Evolutionary conservation across 2,329 filamentous ascomycete species (phyloP).

Genomic region (Botrytis sinoallii): DNA sequence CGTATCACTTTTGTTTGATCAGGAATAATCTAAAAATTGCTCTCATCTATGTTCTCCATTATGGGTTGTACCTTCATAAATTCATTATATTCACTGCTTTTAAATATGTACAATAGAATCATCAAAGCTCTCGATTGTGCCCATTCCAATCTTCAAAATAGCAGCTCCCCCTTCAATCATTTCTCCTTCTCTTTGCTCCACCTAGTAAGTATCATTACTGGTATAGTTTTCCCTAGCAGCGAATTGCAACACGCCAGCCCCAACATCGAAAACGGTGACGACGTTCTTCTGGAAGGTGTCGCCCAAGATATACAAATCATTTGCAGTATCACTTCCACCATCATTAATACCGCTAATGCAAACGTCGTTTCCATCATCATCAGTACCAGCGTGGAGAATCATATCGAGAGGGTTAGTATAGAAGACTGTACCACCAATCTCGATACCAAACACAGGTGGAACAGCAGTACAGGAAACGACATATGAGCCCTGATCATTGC

Average conservation of each 20-base stretch:
- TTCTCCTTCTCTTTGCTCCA: not conserved
- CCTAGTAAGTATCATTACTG: slow-evolving; percentile 19
- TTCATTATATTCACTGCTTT: not conserved
- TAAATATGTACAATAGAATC: not conserved
- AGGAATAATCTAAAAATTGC: not conserved
- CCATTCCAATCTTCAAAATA: not conserved
- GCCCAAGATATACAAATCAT: slow-evolving; percentile 42
- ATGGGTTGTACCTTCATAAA: not conserved
- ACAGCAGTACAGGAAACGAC: slow-evolving; percentile 43
- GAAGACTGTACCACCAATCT: slow-evolving; percentile 40
- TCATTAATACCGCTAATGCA: slow-evolving; percentile 40
- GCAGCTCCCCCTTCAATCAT: not conserved
- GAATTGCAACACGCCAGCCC: slow-evolving; percentile 47
- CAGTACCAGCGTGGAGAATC: slow-evolving; percentile 30
- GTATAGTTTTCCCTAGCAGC: slow-evolving; percentile 36
- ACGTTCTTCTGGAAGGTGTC: slow-evolving; percentile 50
- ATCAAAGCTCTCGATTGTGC: not conserved
- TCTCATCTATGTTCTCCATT: not conserved
- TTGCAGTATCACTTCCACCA: slow-evolving; percentile 33
- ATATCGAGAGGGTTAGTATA: slow-evolving; percentile 36
- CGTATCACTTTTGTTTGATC: not conserved
- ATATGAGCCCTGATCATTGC: slow-evolving; percentile 36
- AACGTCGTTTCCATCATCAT: slow-evolving; percentile 23
- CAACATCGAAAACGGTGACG: slow-evolving; percentile 50
- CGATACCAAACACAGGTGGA: slow-evolving; percentile 43